Evolutionary conservation across 768 basidiomycete genomes (phyloP).

Genomic region (Pilatotrama ljubarskyi): DNA sequence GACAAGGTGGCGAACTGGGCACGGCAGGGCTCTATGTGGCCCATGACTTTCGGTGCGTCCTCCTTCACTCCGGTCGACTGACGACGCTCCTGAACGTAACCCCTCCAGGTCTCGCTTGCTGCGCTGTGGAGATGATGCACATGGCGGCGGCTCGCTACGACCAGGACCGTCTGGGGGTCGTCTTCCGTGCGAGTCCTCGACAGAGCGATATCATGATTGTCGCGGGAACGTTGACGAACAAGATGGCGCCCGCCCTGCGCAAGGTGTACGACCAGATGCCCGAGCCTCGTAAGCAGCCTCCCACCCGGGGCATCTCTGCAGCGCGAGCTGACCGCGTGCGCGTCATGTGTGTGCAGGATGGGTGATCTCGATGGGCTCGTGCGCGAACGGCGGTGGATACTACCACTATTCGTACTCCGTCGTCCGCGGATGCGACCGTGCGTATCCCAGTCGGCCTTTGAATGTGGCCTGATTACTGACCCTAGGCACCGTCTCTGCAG

Average conservation of each 20-base stretch:
- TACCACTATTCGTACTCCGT: constrained; percentile 99
- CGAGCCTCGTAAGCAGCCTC: constrained; percentile 70
- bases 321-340: neutral
- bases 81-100: no score
- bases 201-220: constrained; percentile 99
- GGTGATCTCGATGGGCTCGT: constrained; percentile 99
- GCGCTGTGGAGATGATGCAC: constrained; percentile 99
- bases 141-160: constrained; percentile 99
- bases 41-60: constrained; percentile 86
- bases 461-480: constrained; percentile 13
- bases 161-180: constrained; percentile 94
- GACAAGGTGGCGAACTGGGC: constrained; percentile 99
- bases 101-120: constrained; percentile 85
- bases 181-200: constrained; percentile 98
- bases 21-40: constrained; percentile 98
- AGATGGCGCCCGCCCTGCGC: constrained; percentile 97
- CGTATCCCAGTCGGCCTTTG: constrained; percentile 31
- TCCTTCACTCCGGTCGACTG: neutral
- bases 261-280: constrained; percentile 99
- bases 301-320: neutral
- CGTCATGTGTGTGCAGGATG: constrained; percentile 58
- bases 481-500: constrained; percentile 38
- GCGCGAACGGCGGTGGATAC: constrained; percentile 97
- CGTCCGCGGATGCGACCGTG: constrained; percentile 96
- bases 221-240: constrained; percentile 97